Conservation (phyloP, 2,329 filamentous ascomycete genomes). For the Colletotrichum spaethianum region DNA sequence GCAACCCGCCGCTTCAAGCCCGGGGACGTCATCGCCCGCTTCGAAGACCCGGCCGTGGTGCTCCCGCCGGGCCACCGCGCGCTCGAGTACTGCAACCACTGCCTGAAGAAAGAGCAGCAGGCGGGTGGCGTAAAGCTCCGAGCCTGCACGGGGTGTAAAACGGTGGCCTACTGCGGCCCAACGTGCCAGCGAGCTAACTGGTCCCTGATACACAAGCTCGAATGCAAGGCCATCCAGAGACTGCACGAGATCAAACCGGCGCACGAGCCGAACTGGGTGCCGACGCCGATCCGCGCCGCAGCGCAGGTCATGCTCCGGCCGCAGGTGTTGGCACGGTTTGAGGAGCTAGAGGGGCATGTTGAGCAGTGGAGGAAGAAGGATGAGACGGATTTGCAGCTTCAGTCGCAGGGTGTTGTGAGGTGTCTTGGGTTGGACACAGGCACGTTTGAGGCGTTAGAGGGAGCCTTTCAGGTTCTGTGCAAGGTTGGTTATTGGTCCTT, state of each 20-base stretch:
- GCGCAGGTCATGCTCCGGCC: constrained; percentile 64
- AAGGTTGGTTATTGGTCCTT: constrained; percentile 58
- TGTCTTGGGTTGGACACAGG: constrained; percentile 47
- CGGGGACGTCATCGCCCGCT: constrained; percentile 62
- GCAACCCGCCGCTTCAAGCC: constrained; percentile 59
- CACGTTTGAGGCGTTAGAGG: constrained; percentile 58
- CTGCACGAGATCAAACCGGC: constrained; percentile 54
- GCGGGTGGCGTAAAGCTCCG: constrained; percentile 33
- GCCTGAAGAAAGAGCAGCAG: constrained; percentile 50
- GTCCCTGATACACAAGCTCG: constrained; percentile 65
- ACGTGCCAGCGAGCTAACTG: constrained; percentile 70
- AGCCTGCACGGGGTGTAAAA: constrained; percentile 67
- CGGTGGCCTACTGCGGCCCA: constrained; percentile 67
- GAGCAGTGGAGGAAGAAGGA: constrained; percentile 53
- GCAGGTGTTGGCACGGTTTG: constrained; percentile 51
- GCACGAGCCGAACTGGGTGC: constrained; percentile 54
- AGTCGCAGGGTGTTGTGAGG: constrained; percentile 53
- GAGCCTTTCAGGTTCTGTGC: constrained; percentile 63
- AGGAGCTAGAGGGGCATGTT: constrained; percentile 63
- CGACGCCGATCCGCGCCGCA: constrained; percentile 69
- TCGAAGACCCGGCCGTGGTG: constrained; percentile 59
- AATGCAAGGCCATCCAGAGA: constrained; percentile 63
- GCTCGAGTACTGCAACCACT: constrained; percentile 63
- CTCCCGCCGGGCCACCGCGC: constrained; percentile 62
- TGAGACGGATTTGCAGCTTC: constrained; percentile 64